phyloP scores from a whole-genome alignment of 1,284 basidiomycete species.

The Apiotrichum mycotoxinovorans region DNA sequence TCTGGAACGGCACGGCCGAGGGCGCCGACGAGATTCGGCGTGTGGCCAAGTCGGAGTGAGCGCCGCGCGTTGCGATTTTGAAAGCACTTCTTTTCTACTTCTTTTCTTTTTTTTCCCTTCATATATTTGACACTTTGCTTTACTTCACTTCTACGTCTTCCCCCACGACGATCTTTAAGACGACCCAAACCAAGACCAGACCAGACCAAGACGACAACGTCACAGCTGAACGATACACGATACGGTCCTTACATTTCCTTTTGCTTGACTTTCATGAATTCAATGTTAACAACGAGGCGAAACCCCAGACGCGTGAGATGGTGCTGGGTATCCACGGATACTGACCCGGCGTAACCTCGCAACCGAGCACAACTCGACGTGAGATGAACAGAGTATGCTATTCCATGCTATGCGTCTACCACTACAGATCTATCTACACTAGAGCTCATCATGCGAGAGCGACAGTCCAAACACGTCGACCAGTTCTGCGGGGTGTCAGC shows the following conservation, averaged over 20 bases:
- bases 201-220: too few relatives aligned
- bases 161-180: not conserved
- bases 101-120: not conserved
- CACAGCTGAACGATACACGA: not conserved
- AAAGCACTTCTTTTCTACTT: not conserved
- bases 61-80: slow-evolving; percentile 34
- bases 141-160: not conserved
- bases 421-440: not conserved
- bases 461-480: slow-evolving; percentile 11
- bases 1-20: slow-evolving; percentile 44
- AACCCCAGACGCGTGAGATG: too few relatives aligned
- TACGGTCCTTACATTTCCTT: not conserved
- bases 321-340: too few relatives aligned
- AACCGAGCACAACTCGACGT: too few relatives aligned
- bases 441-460: not conserved
- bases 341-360: too few relatives aligned
- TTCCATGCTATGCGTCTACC: not conserved
- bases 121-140: not conserved
- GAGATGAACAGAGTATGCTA: not conserved
- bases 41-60: slow-evolving; percentile 34
- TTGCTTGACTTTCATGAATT: not conserved
- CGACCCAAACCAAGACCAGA: too few relatives aligned
- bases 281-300: too few relatives aligned
- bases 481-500: slow-evolving; percentile 8
- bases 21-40: slow-evolving; percentile 38